Percentiles rank a stretch among this genome's conserved stretches.
These are phyloP conservation scores for Trypanosoma rangeli DNA, from an alignment of 208 protist genomes.

Conservation along the genomic window DNA sequence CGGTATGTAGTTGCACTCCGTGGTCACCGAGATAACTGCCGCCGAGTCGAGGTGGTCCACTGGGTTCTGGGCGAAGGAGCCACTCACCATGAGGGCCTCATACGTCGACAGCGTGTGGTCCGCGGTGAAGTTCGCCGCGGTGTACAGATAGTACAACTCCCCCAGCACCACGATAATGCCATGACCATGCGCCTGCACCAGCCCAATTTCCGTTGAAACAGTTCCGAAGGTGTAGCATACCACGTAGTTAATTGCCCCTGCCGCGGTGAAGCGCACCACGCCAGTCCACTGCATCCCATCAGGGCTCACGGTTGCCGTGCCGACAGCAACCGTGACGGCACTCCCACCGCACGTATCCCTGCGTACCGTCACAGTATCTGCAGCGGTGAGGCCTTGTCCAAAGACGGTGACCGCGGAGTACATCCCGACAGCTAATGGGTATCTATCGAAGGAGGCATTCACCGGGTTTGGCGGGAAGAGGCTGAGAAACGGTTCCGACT, in stretches of 20 bases:
- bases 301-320: conserved; percentile 32
- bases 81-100: conserved; percentile 67
- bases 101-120: conserved; percentile 53
- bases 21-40: conserved; percentile 39
- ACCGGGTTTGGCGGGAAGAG: conserved; percentile 73
- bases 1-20: conserved; percentile 82
- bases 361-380: conserved; percentile 54
- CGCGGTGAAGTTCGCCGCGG: conserved; percentile 43
- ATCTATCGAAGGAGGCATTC: conserved; percentile 62
- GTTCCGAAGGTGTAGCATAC: conserved; percentile 68
- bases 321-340: conserved; percentile 41
- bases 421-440: conserved; percentile 60
- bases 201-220: conserved; percentile 64
- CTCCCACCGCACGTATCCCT: conserved; percentile 38
- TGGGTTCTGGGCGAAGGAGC: conserved; percentile 34
- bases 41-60: conserved; percentile 26
- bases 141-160: conserved; percentile 64
- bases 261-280: conserved; percentile 59
- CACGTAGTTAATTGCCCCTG: conserved; percentile 30
- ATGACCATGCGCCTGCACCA: conserved; percentile 37
- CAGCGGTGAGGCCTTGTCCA: conserved; percentile 42
- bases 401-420: conserved; percentile 85
- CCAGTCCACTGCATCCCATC: conserved; percentile 60
- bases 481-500: conserved; percentile 16
- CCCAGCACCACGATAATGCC: conserved; percentile 43